Conservation (phyloP, 345 rosid species). For the Eucalyptus paniculata region DNA sequence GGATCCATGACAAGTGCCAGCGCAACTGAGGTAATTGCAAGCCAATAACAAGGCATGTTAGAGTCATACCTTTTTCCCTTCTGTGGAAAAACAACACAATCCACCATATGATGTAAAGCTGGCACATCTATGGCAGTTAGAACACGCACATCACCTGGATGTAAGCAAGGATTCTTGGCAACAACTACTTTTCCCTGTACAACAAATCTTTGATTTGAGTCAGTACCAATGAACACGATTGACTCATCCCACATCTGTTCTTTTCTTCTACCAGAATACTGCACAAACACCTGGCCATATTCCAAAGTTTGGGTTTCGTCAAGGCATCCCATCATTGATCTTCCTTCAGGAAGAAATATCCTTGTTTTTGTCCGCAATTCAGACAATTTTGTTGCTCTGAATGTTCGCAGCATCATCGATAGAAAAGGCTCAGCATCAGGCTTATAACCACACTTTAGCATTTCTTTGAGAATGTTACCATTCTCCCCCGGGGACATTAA, state of each 20-base stretch:
- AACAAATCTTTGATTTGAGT: background rate
- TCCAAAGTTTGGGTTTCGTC: conserved; percentile 69
- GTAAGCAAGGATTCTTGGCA: conserved; percentile 67
- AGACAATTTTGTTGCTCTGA: conserved; percentile 61
- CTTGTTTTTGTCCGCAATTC: conserved; percentile 65
- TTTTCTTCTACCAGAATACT: conserved; percentile 9
- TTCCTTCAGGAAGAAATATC: conserved; percentile 43
- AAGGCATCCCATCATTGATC: conserved; percentile 87
- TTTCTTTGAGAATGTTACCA: conserved; percentile 43
- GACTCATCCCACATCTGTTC: background rate
- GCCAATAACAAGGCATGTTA: background rate
- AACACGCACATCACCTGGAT: conserved; percentile 65
- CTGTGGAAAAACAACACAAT: conserved; percentile 65
- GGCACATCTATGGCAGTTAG: conserved; percentile 36
- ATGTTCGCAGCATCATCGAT: conserved; percentile 82
- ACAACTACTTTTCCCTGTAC: conserved; percentile 28
- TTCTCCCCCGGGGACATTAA: conserved; percentile 69
- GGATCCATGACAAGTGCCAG: background rate
- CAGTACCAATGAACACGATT: background rate
- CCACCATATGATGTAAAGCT: conserved; percentile 48
- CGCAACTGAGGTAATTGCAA: background rate
- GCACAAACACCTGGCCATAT: conserved; percentile 76
- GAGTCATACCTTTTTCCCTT: conserved; percentile 41
- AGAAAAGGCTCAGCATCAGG: conserved; percentile 81
- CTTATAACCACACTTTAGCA: conserved; percentile 56